phyloP scores from a whole-genome alignment of 768 basidiomycete species.

The Dentipellis sp. region DNA sequence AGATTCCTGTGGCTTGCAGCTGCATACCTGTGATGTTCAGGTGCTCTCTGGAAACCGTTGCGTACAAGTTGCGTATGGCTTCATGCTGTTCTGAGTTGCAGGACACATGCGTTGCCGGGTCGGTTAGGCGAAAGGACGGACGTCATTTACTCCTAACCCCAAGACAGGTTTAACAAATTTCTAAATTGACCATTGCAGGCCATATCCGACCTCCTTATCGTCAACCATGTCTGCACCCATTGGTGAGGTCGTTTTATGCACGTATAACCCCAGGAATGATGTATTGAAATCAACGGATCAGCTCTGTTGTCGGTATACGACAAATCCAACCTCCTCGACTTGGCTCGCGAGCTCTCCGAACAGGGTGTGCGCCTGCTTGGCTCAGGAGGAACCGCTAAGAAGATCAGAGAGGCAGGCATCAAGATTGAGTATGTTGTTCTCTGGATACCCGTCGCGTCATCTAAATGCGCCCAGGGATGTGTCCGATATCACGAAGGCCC shows the following conservation, averaged over 20 bases:
- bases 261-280: not conserved
- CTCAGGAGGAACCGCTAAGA: slow-evolving; percentile 96
- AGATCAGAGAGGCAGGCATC: slow-evolving; percentile 89
- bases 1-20: no score
- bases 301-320: slow-evolving; percentile 95
- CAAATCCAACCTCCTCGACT: slow-evolving; percentile 81
- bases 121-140: no score
- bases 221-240: slow-evolving; percentile 24
- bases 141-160: no score
- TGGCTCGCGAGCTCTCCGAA: slow-evolving; percentile 75
- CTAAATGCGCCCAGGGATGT: slow-evolving; percentile 70
- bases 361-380: slow-evolving; percentile 85
- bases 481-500: slow-evolving; percentile 92
- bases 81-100: no score
- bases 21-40: no score
- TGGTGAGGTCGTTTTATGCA: slow-evolving; percentile 16
- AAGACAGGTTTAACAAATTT: no score
- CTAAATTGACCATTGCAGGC: no score
- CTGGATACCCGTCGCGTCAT: not conserved
- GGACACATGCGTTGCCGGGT: no score
- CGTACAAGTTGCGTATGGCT: no score
- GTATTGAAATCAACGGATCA: slow-evolving; percentile 19
- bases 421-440: slow-evolving; percentile 68
- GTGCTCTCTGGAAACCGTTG: no score
- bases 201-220: no score